phyloP scores from a whole-genome alignment of 768 basidiomycete genomes.

The Naematelia encephala region DNA sequence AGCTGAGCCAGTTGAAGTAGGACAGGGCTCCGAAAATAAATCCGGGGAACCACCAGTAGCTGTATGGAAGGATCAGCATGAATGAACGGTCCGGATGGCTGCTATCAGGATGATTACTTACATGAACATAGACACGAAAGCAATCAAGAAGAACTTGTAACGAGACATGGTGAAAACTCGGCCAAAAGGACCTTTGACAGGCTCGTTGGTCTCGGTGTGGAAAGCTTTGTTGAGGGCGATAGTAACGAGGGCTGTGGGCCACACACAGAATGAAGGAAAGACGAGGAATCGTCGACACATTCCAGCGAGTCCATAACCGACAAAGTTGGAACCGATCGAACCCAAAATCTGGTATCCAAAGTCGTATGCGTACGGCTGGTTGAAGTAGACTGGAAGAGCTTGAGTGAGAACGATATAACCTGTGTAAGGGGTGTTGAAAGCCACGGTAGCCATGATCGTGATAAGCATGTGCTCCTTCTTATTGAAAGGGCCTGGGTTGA shows the following conservation, averaged over 20 bases:
- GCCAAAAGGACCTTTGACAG: slow-evolving; percentile 91
- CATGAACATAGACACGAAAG: slow-evolving; percentile 30
- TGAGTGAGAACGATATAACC: slow-evolving; percentile 38
- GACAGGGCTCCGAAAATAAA: slow-evolving; percentile 29
- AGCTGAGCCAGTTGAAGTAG: slow-evolving; percentile 49
- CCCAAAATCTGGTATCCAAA: slow-evolving; percentile 55
- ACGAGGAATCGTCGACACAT: slow-evolving; percentile 83
- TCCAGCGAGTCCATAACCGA: slow-evolving; percentile 91
- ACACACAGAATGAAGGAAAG: slow-evolving; percentile 71
- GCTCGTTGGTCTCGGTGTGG: slow-evolving; percentile 64
- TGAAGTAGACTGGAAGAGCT: slow-evolving; percentile 40
- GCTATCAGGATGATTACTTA: slow-evolving; percentile 17
- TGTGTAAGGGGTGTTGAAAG: slow-evolving; percentile 42
- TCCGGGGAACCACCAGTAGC: slow-evolving; percentile 45
- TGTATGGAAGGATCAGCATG: slow-evolving; percentile 4
- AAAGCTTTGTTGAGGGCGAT: slow-evolving; percentile 37
- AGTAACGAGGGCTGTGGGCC: slow-evolving; percentile 71
- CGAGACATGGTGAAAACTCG: slow-evolving; percentile 47
- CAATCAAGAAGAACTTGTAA: slow-evolving; percentile 25
- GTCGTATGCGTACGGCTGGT: slow-evolving; percentile 42
- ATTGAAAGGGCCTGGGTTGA: slow-evolving; percentile 45
- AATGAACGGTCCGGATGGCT: too few relatives aligned
- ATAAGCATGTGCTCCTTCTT: slow-evolving; percentile 47
- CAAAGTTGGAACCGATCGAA: slow-evolving; percentile 77
- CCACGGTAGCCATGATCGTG: slow-evolving; percentile 43